Evolutionary conservation across 331 rosid genomes (phyloP), one percentile per base, ranked within the genome.

Genomic region (Cydonia oblonga): DNA sequence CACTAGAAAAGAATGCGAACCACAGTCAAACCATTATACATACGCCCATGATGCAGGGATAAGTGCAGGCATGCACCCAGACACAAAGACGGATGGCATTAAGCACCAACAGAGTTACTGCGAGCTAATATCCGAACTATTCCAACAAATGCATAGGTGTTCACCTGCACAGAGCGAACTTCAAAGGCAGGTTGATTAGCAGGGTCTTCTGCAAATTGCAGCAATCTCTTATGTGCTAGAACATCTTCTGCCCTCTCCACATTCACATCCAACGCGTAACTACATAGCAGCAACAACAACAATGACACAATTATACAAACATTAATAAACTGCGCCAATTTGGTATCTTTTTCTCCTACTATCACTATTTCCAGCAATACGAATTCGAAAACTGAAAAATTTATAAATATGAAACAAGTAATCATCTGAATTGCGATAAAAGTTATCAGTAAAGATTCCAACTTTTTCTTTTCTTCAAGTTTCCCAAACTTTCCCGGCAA

Each of bases 211-310:
- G 97, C 99, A 71, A 91, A 76, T 80, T 95, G 85, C 56, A 95
- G 92, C 78, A 95, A 81, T 73, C 87, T 88, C 84, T 90, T 86
- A 51, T 95, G 99, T 11, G 86, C 80, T 63, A 95, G 88, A 70
- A 95, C 99, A 81, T 95, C 99, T 79, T 90, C 99, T 7, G 97
- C 99, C 81, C 99, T 88, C 82, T 95, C 99, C 73, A 90, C 97
- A 69, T 95, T 95, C 72, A 95, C 99, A 83, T 95, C 99, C 92
- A 91, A 81, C 5, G 97, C 97, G 28, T 95, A 91, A 81, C 97
- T 95, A 70, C 77, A 82, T n/a, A 78, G 76, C 24, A 80, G 77
- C 76, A 86, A 78, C 40, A 61, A 76, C 29, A 79, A 79, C 72
- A 82, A 18, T 72, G 76, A 81, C 61, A 61, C 44, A 2, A 71